Evolutionary conservation across 2,329 filamentous ascomycete genomes (phyloP), one percentile per base, ranked within the genome.

Genomic region (Plectosphaerella plurivora): DNA sequence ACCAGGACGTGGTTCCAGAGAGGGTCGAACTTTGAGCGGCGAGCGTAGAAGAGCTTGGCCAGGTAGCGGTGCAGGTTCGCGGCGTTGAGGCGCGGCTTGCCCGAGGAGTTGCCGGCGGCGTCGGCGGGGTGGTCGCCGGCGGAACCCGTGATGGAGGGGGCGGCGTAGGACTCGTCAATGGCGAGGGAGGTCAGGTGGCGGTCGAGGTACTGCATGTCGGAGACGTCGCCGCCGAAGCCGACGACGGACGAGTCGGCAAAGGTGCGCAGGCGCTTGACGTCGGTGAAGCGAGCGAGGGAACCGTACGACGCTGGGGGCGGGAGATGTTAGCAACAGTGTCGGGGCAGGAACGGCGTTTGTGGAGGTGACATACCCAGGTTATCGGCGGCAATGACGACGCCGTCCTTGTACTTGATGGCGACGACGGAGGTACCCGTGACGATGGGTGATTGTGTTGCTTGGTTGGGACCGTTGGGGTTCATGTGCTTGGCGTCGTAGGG

Each of bases 141-240:
- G 42, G 69, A 68, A 64, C 78, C 73, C 55, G 65, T 72, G 46
- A 53, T 66, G 59, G 66, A 68, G 55, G 66, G 71, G 59, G 63
- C 67, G 59, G 71, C 81, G 78, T 99, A 97, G 68, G 91, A 88
- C 78, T 97, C 92, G 69, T 88, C 82, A 71, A 95, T 91, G 68
- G 89, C 85, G 63, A 97, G 87, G 57, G 89, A 88, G 66, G 82
- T 87, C 62, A 99, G 87, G 65, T 96, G 84, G 62, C 94, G 87
- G 82, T 96, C 89, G 61, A 99, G 85, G 78, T 95, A 95, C 78
- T 99, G 94, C 94, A 99, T 97, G 78, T 99, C 94, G 59, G 90
- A 96, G 63, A 99, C 87, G 76, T 99, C 94, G 70, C 94, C 94
- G 70, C 91, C 91, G 75, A 97, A 96, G 64, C 94, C 94, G 66